Evolutionary conservation across 495 filamentous ascomycete genomes (phyloP).

Genomic region (Podospora appendiculata): DNA sequence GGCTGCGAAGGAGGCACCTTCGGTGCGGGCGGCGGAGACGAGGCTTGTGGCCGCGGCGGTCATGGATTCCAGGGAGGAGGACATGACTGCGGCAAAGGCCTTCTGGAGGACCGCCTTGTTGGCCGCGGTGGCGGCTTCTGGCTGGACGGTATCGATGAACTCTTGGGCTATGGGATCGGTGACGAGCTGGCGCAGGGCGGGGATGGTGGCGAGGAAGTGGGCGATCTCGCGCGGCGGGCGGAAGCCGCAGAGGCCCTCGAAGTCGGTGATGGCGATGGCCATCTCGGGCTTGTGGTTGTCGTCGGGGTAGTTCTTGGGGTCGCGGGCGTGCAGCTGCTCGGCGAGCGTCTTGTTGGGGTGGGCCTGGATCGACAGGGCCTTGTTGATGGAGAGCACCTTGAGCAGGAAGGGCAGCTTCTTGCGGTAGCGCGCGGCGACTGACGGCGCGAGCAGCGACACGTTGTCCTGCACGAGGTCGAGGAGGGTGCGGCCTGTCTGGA

Average conservation of each 20-base stretch:
- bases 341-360: constrained; percentile 98
- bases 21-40: constrained; percentile 58
- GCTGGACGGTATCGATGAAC: constrained; percentile 61
- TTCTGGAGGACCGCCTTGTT: constrained; percentile 78
- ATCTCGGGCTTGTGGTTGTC: constrained; percentile 99
- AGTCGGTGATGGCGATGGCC: constrained; percentile 93
- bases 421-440: constrained; percentile 52
- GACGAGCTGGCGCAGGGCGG: constrained; percentile 67
- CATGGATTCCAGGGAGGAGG: constrained; percentile 57
- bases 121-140: constrained; percentile 38
- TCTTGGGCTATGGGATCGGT: constrained; percentile 58
- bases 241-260: constrained; percentile 95
- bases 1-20: constrained; percentile 54
- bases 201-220: constrained; percentile 72
- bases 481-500: constrained; percentile 74
- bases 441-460: constrained; percentile 63
- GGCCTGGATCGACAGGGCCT: constrained; percentile 93
- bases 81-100: constrained; percentile 74
- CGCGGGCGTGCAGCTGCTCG: constrained; percentile 74
- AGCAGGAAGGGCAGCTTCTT: constrained; percentile 87
- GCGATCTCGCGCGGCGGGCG: constrained; percentile 77
- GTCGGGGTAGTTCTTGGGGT: constrained; percentile 94
- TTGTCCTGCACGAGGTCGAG: constrained; percentile 89
- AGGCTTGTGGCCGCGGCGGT: constrained; percentile 57
- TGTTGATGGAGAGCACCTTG: constrained; percentile 91